phyloP scores from a whole-genome alignment of 2,329 filamentous ascomycete genomes.

The Exophiala spinifera region DNA sequence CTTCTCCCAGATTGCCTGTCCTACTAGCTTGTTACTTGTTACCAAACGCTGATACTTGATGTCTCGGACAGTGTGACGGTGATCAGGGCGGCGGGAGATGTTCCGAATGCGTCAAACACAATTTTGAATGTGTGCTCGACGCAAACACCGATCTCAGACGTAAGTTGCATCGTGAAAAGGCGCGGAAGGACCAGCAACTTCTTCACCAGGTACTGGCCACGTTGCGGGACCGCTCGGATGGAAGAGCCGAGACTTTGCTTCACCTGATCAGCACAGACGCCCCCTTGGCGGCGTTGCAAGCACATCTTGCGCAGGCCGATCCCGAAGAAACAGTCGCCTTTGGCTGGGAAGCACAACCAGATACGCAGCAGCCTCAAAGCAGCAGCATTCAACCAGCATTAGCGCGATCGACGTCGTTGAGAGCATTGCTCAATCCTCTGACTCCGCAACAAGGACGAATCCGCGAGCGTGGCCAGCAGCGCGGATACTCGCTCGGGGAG shows the following conservation, averaged over 20 bases:
- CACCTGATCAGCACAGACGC: not conserved
- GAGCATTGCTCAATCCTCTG: not conserved
- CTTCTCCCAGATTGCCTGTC: not conserved
- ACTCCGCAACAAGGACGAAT: not conserved
- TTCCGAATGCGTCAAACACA: constrained; percentile 9
- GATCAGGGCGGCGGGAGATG: constrained; percentile 2
- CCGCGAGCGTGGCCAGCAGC: not conserved
- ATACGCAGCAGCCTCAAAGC: not conserved
- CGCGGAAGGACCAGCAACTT: constrained; percentile 1
- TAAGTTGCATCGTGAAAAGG: constrained; percentile 7
- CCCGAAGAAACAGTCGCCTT: not conserved
- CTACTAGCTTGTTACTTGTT: not conserved
- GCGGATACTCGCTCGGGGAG: not conserved
- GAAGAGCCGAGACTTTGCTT: not conserved
- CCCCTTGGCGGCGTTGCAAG: not conserved
- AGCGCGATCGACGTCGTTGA: not conserved
- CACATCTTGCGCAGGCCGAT: not conserved
- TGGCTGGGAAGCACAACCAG: not conserved
- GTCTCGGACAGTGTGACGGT: constrained; percentile 1
- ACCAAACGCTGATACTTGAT: not conserved
- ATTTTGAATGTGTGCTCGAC: constrained; percentile 7
- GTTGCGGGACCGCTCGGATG: not conserved
- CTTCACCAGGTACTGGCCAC: not conserved
- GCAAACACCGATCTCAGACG: constrained; percentile 3
- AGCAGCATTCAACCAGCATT: not conserved